Evolutionary conservation across 768 basidiomycete species (phyloP).

Genomic region (Xerocomellus chrysenteron): DNA sequence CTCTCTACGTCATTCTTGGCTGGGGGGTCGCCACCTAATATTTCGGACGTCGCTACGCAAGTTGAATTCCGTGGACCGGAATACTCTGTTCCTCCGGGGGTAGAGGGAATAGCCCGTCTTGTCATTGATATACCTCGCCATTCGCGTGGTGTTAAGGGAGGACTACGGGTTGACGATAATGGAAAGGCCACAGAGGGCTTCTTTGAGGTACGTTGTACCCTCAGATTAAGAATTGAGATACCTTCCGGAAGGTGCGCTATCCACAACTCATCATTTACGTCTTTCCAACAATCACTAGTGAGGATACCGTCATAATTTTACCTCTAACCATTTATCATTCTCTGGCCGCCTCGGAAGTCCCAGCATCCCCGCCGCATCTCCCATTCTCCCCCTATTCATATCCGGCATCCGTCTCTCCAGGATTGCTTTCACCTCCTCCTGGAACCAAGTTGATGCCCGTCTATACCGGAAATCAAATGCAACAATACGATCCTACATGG

Average conservation of each 20-base stretch:
- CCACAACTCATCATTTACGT: conserved; percentile 4
- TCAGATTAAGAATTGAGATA: conserved; percentile 67
- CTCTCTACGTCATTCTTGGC: conserved; percentile 41
- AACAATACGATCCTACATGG: conserved; percentile 12
- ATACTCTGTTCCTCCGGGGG: conserved; percentile 70
- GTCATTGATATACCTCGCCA: conserved; percentile 75
- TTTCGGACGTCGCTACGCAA: conserved; percentile 65
- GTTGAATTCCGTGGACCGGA: conserved; percentile 74
- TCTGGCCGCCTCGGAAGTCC: conserved; percentile 46
- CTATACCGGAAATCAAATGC: conserved; percentile 9
- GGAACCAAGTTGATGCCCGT: conserved; percentile 4
- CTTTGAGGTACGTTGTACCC: conserved; percentile 66
- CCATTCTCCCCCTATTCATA: conserved; percentile 20
- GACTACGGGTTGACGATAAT: conserved; percentile 54
- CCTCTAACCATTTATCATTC: conserved; percentile 68
- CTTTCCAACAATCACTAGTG: conserved; percentile 42
- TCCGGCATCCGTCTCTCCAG: conserved; percentile 12
- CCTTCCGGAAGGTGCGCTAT: conserved; percentile 57
- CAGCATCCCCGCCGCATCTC: conserved; percentile 28
- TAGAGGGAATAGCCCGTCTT: conserved; percentile 75
- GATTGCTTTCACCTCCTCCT: conserved; percentile 29
- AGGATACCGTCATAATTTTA: conserved; percentile 64
- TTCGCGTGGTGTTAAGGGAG: conserved; percentile 65
- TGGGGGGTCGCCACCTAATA: conserved; percentile 34
- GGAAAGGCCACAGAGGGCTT: conserved; percentile 46